Base-by-base conservation (phyloP, 1,284 basidiomycete species). In the Fomes fomentarius region DNA sequence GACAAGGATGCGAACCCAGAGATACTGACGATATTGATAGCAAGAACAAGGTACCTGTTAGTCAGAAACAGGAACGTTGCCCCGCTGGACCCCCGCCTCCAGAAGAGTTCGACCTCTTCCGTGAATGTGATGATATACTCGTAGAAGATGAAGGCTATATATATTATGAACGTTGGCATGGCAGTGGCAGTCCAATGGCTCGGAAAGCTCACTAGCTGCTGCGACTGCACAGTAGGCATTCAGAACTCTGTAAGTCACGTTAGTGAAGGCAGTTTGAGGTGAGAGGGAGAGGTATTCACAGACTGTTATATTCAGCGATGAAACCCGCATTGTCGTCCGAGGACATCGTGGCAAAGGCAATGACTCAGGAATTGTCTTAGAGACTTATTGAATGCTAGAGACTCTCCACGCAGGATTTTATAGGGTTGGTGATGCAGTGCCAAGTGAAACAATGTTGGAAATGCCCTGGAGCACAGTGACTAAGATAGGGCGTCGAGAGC, bases 51-150 rank as follows among this genome's bases (percentile, higher is more conserved):
- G 24, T 47, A 47, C 15, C 46, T 26, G 34, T 47, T 46, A 12
- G 31, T 37, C 28, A 50, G 22, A 42, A 44, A 52, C 19, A 42
- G 22, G 14, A 34, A 41, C 21, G 45, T 19, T 5, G 17, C 42
- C 12, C 39, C n/a, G 21, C 30, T 45, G 31, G 34, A 33, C 24
- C 33, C 30, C n/a, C 28, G 30, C 25, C 15, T 25, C 47, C 47
- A 48, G 30, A 48, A 39, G 8, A 40, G n/a, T 9, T 41, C 26
- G 22, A 40, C 37, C 12, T 48, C 47, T 12, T 22, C 35, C 12
- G 22, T 41, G 19, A 48, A n/a, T 8, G 47, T 48, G 14, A 48
- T 30, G 17, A 30, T 10, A 17, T 48, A 48, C 37, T 48, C 47
- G 33, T 31, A 45, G 38, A 19, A 40, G 8, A 40, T 7, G 38